Evolutionary conservation across 352 stramenopile genomes (phyloP), one percentile per base, ranked within the genome.

Genomic region (Phytophthora nicotianae): DNA sequence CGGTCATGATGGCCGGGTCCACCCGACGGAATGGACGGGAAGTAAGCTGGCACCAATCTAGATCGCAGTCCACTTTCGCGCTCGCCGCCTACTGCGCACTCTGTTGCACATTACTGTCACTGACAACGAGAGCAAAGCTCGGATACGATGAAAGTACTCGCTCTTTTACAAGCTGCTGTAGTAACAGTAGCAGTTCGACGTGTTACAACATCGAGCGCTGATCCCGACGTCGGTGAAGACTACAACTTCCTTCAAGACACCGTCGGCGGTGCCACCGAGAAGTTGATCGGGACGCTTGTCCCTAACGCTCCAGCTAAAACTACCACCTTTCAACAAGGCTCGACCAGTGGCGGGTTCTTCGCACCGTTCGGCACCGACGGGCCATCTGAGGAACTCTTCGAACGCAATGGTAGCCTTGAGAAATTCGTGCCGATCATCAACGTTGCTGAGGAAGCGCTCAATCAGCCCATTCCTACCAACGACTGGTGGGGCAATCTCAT

Each of bases 401-500:
- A 70, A 33, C 72, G 67, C 32, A 81, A 86, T 47, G 60, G 53
- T 11, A 74, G 65, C 3, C 75, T 90, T 26, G 50, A 54, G n/a
- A 66, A 69, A 26, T 42, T 90, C 3, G 77, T 78, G 19, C 81
- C 81, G 2, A 76, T 87, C 65, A 70, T 89, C 33, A 88, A 90
- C 62, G 69, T 88, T 46, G 79, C 74, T 17, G 2, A 69, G 24
- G 74, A 88, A 24, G 56, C 80, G 21, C 59, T 88, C n/a, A 59
- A 71, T 14, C 40, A 81, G 46, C 60, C 84, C 3, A 86, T 93
- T 55, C 84, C 84, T 50, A 93, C 82, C n/a, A 93, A 93, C 70
- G 77, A 90, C 52, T 93, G 84, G 84, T 93, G 84, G 84, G 81
- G 74, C 19, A 93, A 91, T 62, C 52, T 90, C 38, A 88, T 93